Evolutionary conservation across 768 basidiomycete species (phyloP).

Genomic region (Lactarius vividus): DNA sequence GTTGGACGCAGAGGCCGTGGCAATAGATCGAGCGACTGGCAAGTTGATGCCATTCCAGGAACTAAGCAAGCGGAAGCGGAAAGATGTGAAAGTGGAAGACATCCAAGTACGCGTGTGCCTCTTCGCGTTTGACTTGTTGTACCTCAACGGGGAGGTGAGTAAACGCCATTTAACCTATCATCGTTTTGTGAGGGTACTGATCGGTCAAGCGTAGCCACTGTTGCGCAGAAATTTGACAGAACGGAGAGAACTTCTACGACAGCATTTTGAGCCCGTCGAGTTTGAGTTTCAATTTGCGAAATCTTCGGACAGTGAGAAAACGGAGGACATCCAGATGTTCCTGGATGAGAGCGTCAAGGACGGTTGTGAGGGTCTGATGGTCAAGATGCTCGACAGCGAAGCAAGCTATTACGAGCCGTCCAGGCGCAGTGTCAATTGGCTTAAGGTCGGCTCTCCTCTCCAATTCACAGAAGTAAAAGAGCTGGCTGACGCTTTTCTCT

Average conservation of each 20-base stretch:
- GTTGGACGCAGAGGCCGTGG: slow-evolving; percentile 94
- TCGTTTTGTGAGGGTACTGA: neutral
- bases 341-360: slow-evolving; percentile 97
- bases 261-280: slow-evolving; percentile 78
- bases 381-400: slow-evolving; percentile 94
- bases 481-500: neutral
- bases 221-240: slow-evolving; percentile 71
- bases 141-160: slow-evolving; percentile 90
- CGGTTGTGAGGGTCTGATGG: slow-evolving; percentile 98
- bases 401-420: slow-evolving; percentile 96
- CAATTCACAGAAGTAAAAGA: neutral
- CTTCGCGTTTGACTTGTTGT: slow-evolving; percentile 96
- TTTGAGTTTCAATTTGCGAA: slow-evolving; percentile 95
- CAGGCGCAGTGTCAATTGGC: slow-evolving; percentile 93
- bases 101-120: slow-evolving; percentile 96
- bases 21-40: slow-evolving; percentile 79
- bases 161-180: neutral
- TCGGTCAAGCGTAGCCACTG: slow-evolving; percentile 56
- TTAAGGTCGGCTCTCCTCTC: slow-evolving; percentile 64
- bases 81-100: slow-evolving; percentile 97
- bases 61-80: slow-evolving; percentile 88
- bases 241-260: slow-evolving; percentile 70
- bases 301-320: slow-evolving; percentile 82
- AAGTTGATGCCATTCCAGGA: slow-evolving; percentile 98
- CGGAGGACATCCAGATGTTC: slow-evolving; percentile 93